phyloP scores from a whole-genome alignment of 1,284 basidiomycete species.

The Leccinum huronense region DNA sequence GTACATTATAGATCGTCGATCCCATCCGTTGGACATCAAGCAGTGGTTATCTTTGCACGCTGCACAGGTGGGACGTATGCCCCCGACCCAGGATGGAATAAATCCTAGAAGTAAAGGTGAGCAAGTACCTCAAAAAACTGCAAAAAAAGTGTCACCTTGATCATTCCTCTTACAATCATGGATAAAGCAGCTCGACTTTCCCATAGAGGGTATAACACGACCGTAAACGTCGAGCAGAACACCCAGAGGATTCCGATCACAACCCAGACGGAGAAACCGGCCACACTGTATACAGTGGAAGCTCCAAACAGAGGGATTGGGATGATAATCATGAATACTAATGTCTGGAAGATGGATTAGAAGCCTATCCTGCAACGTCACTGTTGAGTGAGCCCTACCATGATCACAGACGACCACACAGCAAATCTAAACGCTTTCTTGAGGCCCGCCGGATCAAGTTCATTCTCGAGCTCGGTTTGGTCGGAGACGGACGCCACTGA shows the following conservation, averaged over 20 bases:
- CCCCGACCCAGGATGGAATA: constrained; percentile 52
- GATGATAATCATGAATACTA: constrained; percentile 68
- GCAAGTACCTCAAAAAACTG: neutral
- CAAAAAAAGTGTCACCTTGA: constrained; percentile 46
- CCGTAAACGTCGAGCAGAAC: constrained; percentile 69
- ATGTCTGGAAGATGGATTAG: constrained; percentile 42
- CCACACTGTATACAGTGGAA: constrained; percentile 64
- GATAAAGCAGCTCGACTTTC: constrained; percentile 72
- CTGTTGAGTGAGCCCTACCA: constrained; percentile 47
- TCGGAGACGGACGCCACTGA: constrained; percentile 36
- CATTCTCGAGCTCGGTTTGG: constrained; percentile 40
- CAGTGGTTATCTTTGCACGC: neutral
- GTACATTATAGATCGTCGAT: constrained; percentile 1
- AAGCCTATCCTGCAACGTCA: neutral
- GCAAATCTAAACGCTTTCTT: constrained; percentile 78
- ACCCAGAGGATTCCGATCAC: constrained; percentile 83
- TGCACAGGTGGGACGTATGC: constrained; percentile 35
- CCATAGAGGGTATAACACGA: constrained; percentile 82
- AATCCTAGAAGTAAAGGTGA: constrained; percentile 38
- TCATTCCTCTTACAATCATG: constrained; percentile 59
- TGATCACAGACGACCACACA: constrained; percentile 61
- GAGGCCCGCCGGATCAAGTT: constrained; percentile 60
- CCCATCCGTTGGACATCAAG: constrained; percentile 2
- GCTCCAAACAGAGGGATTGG: constrained; percentile 85
- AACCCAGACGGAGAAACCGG: constrained; percentile 74